These are phyloP conservation scores for Dothistroma septosporum DNA, from an alignment of 2,329 filamentous ascomycete species.

Conservation along the genomic window DNA sequence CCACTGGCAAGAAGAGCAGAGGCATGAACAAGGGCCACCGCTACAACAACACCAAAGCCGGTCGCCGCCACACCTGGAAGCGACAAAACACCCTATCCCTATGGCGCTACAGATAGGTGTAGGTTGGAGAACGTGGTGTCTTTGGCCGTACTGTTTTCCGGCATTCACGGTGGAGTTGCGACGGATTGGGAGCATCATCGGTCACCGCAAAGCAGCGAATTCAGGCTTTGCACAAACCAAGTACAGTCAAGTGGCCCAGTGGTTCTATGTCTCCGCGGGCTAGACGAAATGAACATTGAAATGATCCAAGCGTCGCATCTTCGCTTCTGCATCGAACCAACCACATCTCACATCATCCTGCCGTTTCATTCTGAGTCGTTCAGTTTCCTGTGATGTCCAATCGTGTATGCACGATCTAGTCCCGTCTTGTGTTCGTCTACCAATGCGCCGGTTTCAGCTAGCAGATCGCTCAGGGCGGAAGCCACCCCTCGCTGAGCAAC, in stretches of 20 bases:
- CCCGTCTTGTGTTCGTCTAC: background rate
- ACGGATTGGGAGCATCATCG: slow-evolving; percentile 17
- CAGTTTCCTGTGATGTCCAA: background rate
- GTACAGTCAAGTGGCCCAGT: slow-evolving; percentile 1
- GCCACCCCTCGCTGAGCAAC: background rate
- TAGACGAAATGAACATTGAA: slow-evolving; percentile 7
- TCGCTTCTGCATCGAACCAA: background rate
- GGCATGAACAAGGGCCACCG: slow-evolving; percentile 99
- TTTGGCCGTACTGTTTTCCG: slow-evolving; percentile 15
- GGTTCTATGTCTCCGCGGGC: background rate
- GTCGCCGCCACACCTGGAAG: slow-evolving; percentile 99
- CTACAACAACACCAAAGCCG: slow-evolving; percentile 97
- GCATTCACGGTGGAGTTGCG: slow-evolving; percentile 19
- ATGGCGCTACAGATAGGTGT: slow-evolving; percentile 87
- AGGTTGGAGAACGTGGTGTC: slow-evolving; percentile 12
- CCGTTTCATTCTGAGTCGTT: background rate
- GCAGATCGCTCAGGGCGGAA: background rate
- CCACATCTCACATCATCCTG: background rate
- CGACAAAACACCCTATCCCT: slow-evolving; percentile 98
- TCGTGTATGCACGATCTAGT: slow-evolving; percentile 2
- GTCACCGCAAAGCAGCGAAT: background rate
- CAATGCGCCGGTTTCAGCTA: background rate
- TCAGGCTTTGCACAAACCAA: background rate
- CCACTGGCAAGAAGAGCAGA: slow-evolving; percentile 98
- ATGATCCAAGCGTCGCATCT: slow-evolving; percentile 2